Conservation (phyloP, 345 rosid species). For the Boechera stricta region DNA sequence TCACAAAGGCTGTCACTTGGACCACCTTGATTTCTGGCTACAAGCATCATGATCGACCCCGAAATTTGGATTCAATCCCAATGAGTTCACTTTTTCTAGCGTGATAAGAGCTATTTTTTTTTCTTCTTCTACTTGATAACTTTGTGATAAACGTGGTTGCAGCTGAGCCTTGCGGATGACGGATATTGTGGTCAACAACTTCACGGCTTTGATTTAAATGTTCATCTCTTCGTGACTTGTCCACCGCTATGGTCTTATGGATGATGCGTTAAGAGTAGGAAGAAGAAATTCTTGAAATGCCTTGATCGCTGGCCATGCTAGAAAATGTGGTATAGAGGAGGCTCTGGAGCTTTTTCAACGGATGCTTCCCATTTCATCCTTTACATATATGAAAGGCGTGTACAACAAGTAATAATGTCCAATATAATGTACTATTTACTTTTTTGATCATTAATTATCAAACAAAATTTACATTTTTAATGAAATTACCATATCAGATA, state of each 20-base stretch:
- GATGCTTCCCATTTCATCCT: slow-evolving; percentile 56
- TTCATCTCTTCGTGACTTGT: slow-evolving; percentile 61
- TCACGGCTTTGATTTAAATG: slow-evolving; percentile 54
- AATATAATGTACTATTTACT: not conserved
- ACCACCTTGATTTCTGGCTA: slow-evolving; percentile 65
- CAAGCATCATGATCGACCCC: slow-evolving; percentile 54
- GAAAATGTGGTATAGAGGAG: slow-evolving; percentile 54
- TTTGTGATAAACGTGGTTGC: slow-evolving; percentile 34
- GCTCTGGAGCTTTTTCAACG: slow-evolving; percentile 48
- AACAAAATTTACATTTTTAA: not conserved
- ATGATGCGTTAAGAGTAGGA: too few relatives aligned
- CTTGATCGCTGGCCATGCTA: slow-evolving; percentile 61
- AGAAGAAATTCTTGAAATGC: slow-evolving; percentile 57
- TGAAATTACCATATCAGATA: not conserved
- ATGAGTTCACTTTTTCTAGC: slow-evolving; percentile 58
- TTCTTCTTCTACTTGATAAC: too few relatives aligned
- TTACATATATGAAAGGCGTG: not conserved
- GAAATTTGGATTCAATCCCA: slow-evolving; percentile 49
- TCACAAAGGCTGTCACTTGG: slow-evolving; percentile 56
- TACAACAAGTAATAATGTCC: not conserved
- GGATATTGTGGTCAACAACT: slow-evolving; percentile 55
- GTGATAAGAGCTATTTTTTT: slow-evolving; percentile 49
- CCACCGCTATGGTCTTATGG: slow-evolving; percentile 46
- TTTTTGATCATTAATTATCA: not conserved
- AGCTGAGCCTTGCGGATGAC: slow-evolving; percentile 45